Conservation (phyloP, 345 rosid species). For the Euphorbia tirucalli region DNA sequence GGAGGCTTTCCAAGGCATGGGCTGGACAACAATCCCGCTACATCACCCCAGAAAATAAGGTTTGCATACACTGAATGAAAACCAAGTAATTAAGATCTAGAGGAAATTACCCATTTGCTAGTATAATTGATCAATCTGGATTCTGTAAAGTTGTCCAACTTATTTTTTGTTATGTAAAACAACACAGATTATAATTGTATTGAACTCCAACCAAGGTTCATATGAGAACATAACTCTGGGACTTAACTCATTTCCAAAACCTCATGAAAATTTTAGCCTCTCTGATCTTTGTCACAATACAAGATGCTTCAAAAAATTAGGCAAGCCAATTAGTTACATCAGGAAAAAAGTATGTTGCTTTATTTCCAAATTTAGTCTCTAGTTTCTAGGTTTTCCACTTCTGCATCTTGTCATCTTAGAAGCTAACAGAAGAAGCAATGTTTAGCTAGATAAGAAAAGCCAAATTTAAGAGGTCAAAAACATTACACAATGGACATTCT, state of each 20-base stretch:
- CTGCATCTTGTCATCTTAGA: too few relatives aligned
- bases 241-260: slow-evolving; percentile 3
- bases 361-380: background rate
- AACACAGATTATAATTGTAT: background rate
- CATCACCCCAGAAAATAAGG: slow-evolving; percentile 50
- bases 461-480: too few relatives aligned
- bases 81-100: slow-evolving; percentile 34
- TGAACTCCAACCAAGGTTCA: background rate
- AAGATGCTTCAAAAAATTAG: background rate
- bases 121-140: slow-evolving; percentile 15
- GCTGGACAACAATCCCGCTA: slow-evolving; percentile 47
- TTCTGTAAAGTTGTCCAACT: slow-evolving; percentile 3
- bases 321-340: too few relatives aligned
- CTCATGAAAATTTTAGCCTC: slow-evolving; percentile 2
- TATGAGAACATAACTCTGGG: background rate
- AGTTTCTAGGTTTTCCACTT: background rate
- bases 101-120: slow-evolving; percentile 12
- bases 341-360: too few relatives aligned
- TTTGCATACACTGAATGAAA: slow-evolving; percentile 44
- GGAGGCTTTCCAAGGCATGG: slow-evolving; percentile 50
- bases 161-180: slow-evolving; percentile 8
- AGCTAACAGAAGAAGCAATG: background rate
- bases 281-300: background rate
- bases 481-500: background rate
- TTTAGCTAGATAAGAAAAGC: too few relatives aligned